Conservation (phyloP, 2,329 filamentous ascomycete species). For the Thelonectria discophora region DNA sequence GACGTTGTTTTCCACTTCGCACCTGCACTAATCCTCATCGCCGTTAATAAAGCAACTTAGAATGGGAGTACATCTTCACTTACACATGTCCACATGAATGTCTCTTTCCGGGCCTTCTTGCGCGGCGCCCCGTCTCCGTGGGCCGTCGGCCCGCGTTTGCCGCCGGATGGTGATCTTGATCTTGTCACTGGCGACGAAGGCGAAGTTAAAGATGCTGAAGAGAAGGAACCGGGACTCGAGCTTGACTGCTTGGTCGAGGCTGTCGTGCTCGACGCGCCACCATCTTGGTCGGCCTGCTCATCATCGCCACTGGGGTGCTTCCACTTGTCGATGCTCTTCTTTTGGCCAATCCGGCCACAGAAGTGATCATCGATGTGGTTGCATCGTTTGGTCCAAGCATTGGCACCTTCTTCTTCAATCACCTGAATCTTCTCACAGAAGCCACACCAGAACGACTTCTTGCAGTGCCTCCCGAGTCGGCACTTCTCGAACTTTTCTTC, state of each 20-base stretch:
- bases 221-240: slow-evolving; percentile 16
- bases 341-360: slow-evolving; percentile 56
- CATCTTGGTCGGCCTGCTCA: slow-evolving; percentile 2
- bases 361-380: slow-evolving; percentile 82
- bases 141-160: slow-evolving; percentile 20
- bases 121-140: slow-evolving; percentile 12
- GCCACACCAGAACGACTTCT: slow-evolving; percentile 83
- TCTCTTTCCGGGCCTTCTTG: slow-evolving; percentile 27
- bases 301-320: slow-evolving; percentile 46
- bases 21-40: slow-evolving; percentile 33
- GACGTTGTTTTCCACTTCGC: slow-evolving; percentile 21
- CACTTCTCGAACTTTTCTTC: slow-evolving; percentile 60
- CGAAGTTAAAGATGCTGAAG: background rate
- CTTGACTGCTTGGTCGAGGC: slow-evolving; percentile 15
- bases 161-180: background rate
- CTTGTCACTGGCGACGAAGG: background rate
- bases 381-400: slow-evolving; percentile 65
- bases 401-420: slow-evolving; percentile 50
- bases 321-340: slow-evolving; percentile 66
- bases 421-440: slow-evolving; percentile 72
- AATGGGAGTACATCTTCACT: slow-evolving; percentile 26
- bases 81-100: slow-evolving; percentile 46
- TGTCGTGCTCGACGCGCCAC: background rate
- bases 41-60: slow-evolving; percentile 16
- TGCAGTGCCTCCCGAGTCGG: slow-evolving; percentile 71